Conservation (phyloP, 108 stramenopile genomes). For the Cyclotella cryptica region DNA sequence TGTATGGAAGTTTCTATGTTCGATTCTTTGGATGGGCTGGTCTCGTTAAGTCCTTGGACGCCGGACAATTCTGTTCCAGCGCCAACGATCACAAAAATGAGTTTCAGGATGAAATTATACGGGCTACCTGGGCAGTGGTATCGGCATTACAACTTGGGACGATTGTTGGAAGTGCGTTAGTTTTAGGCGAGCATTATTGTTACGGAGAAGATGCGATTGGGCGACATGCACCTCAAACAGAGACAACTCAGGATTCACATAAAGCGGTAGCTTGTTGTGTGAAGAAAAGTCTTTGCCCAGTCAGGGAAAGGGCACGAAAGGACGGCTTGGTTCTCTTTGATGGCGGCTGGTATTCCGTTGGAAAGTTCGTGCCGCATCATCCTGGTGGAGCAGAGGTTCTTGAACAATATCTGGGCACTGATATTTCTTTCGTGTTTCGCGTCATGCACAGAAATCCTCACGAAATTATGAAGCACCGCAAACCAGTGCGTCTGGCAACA, state of each 20-base stretch:
- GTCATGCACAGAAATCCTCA: constrained; percentile 37
- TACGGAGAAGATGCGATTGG: neutral
- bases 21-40: neutral
- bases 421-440: constrained; percentile 29
- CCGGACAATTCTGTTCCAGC: neutral
- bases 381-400: constrained; percentile 31
- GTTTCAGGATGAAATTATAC: neutral
- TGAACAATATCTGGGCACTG: constrained; percentile 32
- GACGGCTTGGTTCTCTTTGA: constrained; percentile 30
- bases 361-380: constrained; percentile 37
- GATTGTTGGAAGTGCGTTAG: neutral
- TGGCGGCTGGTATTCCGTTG: constrained; percentile 33
- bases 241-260: neutral
- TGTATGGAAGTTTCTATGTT: constrained; percentile 9
- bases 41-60: neutral
- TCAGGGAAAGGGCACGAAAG: constrained; percentile 25
- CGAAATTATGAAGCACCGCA: constrained; percentile 33
- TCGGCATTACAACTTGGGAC: constrained; percentile 24
- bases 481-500: constrained; percentile 25
- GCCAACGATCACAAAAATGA: neutral
- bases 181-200: constrained; percentile 9
- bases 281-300: constrained; percentile 2
- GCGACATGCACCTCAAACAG: neutral
- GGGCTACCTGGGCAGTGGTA: constrained; percentile 14
- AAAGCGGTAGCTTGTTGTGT: neutral